A percentile compares a stretch with the other conserved stretches of the same genome.
These are phyloP conservation scores for Paramecium bursaria DNA, from an alignment of 73 alveolate genomes.

Conservation along the genomic window DNA sequence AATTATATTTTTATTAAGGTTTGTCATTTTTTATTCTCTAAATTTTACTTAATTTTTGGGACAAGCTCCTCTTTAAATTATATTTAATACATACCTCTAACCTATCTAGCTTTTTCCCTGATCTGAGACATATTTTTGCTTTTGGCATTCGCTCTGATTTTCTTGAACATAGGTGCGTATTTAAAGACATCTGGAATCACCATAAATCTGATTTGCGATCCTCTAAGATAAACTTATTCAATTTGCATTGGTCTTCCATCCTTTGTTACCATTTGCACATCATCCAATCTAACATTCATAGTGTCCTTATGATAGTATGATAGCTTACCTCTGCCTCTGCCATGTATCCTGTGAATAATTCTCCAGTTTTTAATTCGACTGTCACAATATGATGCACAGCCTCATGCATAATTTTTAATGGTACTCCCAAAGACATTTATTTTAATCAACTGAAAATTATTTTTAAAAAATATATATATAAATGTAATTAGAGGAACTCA, in stretches of 20 bases:
- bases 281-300: slow-evolving; percentile 96
- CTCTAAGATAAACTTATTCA: slow-evolving; percentile 95
- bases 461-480: no score
- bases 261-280: slow-evolving; percentile 91
- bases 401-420: slow-evolving; percentile 94
- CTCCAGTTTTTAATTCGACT: slow-evolving; percentile 95
- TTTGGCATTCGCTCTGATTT: slow-evolving; percentile 92
- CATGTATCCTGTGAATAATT: slow-evolving; percentile 93
- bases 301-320: slow-evolving; percentile 78
- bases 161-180: slow-evolving; percentile 98
- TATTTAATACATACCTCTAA: slow-evolving; percentile 49
- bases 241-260: slow-evolving; percentile 88
- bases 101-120: slow-evolving; percentile 74
- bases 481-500: slow-evolving; percentile 45
- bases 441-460: no score
- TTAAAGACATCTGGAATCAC: slow-evolving; percentile 97
- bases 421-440: slow-evolving; percentile 90
- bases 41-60: slow-evolving; percentile 38
- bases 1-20: no score
- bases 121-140: slow-evolving; percentile 77
- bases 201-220: slow-evolving; percentile 95
- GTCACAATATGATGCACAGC: slow-evolving; percentile 97
- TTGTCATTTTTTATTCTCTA: no score
- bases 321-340: slow-evolving; percentile 92
- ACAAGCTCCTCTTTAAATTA: slow-evolving; percentile 41